These are phyloP conservation scores for Phytophthora capsici DNA, from an alignment of 352 stramenopile species.

Conservation along the genomic window DNA sequence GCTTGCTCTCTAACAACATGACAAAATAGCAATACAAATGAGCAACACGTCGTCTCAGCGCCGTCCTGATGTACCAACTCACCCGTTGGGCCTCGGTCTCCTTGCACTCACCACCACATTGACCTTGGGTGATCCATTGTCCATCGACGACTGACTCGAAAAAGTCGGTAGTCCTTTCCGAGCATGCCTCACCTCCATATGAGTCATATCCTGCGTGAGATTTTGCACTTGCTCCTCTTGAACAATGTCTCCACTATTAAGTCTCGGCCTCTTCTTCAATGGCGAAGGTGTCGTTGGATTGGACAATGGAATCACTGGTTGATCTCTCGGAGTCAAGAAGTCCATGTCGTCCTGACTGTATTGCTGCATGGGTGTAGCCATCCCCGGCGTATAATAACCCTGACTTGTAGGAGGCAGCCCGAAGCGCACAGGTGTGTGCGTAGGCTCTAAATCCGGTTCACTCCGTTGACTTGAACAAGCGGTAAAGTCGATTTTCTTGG, in stretches of 20 bases:
- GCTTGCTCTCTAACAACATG: constrained; percentile 31
- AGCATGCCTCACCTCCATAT: constrained; percentile 67
- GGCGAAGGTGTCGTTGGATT: constrained; percentile 84
- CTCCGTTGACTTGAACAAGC: constrained; percentile 70
- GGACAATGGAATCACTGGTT: constrained; percentile 83
- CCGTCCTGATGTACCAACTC: neutral
- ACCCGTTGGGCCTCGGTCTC: constrained; percentile 39
- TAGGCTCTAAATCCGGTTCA: constrained; percentile 72
- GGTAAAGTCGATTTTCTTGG: constrained; percentile 84
- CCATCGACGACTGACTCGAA: constrained; percentile 61
- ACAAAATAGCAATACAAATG: constrained; percentile 9
- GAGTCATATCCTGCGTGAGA: constrained; percentile 76
- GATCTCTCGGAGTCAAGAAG: constrained; percentile 85
- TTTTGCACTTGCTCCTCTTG: constrained; percentile 73
- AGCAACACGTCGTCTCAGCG: constrained; percentile 3
- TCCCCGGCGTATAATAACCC: constrained; percentile 30
- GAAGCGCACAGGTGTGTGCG: constrained; percentile 36
- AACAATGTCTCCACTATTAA: constrained; percentile 45
- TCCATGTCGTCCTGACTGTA: constrained; percentile 89
- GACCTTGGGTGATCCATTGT: constrained; percentile 40
- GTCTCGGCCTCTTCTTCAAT: constrained; percentile 77
- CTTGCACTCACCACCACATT: constrained; percentile 39
- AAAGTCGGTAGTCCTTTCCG: constrained; percentile 46
- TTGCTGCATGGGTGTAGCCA: constrained; percentile 60
- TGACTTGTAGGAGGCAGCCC: constrained; percentile 44